Conservation (phyloP, 1,139 yeast species). For the Yamadazyma triangularis region DNA sequence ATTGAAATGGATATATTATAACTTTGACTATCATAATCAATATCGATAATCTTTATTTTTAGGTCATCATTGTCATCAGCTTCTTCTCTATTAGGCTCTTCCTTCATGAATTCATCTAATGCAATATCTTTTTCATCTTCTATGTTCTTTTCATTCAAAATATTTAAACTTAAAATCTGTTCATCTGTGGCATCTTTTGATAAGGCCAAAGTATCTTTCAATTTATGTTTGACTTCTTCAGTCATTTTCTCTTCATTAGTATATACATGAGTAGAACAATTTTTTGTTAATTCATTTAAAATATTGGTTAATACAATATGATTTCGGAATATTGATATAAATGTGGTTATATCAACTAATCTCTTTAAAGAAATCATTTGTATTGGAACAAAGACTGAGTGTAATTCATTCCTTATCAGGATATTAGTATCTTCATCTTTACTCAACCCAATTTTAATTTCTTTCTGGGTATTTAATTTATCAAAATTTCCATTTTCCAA, state of each 20-base stretch:
- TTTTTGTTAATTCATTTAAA: slow-evolving; percentile 6
- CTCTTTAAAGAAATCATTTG: slow-evolving; percentile 18
- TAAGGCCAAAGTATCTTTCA: slow-evolving; percentile 34
- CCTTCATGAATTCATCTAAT: slow-evolving; percentile 12
- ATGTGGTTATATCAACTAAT: slow-evolving; percentile 19
- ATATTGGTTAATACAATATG: slow-evolving; percentile 25
- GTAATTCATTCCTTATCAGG: slow-evolving; percentile 8
- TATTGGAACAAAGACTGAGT: slow-evolving; percentile 17
- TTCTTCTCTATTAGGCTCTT: slow-evolving; percentile 3
- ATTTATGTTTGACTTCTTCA: slow-evolving; percentile 19
- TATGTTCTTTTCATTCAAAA: slow-evolving; percentile 17
- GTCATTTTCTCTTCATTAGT: neutral
- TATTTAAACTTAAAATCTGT: slow-evolving; percentile 34
- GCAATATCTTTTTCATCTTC: slow-evolving; percentile 5
- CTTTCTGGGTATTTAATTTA: slow-evolving; percentile 17
- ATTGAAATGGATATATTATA: slow-evolving; percentile 21
- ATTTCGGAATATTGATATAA: slow-evolving; percentile 30
- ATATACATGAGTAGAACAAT: slow-evolving; percentile 1
- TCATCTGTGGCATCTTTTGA: slow-evolving; percentile 37
- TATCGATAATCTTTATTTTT: slow-evolving; percentile 19
- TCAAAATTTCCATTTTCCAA: slow-evolving; percentile 3
- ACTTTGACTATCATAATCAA: slow-evolving; percentile 17
- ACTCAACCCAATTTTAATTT: slow-evolving; percentile 7
- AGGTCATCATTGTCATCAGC: slow-evolving; percentile 12
- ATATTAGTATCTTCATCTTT: slow-evolving; percentile 3